Conservation (phyloP, 192 early-diverging fungal genomes). For the Coemansia sp. region DNA sequence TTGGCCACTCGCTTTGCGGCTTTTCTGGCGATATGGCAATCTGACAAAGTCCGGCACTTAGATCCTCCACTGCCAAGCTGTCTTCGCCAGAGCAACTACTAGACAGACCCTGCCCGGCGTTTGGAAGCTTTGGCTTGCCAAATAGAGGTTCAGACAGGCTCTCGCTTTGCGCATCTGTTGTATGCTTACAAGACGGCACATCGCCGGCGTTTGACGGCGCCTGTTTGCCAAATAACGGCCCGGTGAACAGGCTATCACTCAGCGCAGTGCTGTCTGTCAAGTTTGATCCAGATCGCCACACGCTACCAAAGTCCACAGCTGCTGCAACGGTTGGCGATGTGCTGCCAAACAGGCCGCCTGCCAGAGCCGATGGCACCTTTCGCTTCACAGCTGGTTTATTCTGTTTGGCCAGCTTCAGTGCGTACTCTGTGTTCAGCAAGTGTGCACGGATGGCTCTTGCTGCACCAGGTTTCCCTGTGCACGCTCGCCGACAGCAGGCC, state of each 20-base stretch:
- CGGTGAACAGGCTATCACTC: conserved; percentile 15
- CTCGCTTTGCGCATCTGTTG: neutral
- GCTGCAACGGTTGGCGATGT: neutral
- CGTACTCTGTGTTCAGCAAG: conserved; percentile 58
- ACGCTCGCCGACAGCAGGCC: conserved; percentile 74
- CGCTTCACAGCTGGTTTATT: neutral
- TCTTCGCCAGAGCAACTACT: neutral
- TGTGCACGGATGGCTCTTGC: conserved; percentile 65
- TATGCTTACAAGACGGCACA: too few species aligned
- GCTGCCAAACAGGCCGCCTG: neutral
- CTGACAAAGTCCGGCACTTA: neutral
- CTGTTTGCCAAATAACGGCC: conserved; percentile 25
- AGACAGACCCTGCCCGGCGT: neutral
- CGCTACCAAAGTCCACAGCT: conserved; percentile 40
- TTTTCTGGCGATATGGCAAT: neutral
- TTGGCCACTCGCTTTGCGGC: conserved; percentile 26
- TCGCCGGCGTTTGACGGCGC: neutral
- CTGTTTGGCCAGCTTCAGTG: conserved; percentile 4
- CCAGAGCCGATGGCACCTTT: neutral
- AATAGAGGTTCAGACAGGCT: neutral
- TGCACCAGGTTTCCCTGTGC: conserved; percentile 65
- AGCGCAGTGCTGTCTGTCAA: neutral
- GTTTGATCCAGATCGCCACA: conserved; percentile 25
- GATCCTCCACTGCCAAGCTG: neutral
- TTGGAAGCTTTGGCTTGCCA: neutral